Evolutionary conservation across 371 early-diverging fungal genomes (phyloP).

Genomic region (Mucor indicus): DNA sequence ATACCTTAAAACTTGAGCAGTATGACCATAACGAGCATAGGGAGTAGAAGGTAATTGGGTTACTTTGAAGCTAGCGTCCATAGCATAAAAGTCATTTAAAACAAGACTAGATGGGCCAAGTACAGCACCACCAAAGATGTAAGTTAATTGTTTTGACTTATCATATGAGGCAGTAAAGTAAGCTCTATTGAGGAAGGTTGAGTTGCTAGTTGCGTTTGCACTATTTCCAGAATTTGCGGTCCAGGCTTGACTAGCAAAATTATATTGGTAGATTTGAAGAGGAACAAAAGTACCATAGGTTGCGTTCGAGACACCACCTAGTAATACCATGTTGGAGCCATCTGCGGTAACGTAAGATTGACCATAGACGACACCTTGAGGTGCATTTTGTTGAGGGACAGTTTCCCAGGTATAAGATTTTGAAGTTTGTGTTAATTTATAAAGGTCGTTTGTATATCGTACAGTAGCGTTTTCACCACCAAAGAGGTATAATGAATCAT

Average conservation of each 20-base stretch:
- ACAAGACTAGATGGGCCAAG: slow-evolving; percentile 10
- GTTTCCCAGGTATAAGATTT: slow-evolving; percentile 16
- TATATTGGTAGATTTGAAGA: slow-evolving; percentile 16
- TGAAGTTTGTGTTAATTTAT: slow-evolving; percentile 20
- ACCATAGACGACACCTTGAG: slow-evolving; percentile 12
- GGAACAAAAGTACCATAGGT: slow-evolving; percentile 2
- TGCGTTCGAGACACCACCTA: slow-evolving; percentile 20
- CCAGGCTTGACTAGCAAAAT: slow-evolving; percentile 20
- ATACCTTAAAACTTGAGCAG: slow-evolving; percentile 38
- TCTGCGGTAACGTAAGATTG: slow-evolving; percentile 19
- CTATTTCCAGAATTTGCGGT: slow-evolving; percentile 7
- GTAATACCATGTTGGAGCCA: slow-evolving; percentile 13
- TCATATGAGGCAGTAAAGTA: slow-evolving; percentile 20
- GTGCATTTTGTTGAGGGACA: slow-evolving; percentile 21
- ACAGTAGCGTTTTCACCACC: slow-evolving; percentile 28
- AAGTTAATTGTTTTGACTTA: slow-evolving; percentile 14
- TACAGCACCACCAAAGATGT: slow-evolving; percentile 35
- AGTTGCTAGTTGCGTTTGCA: slow-evolving; percentile 1
- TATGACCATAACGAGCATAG: slow-evolving; percentile 34
- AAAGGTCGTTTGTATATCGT: slow-evolving; percentile 22
- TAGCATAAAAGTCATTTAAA: slow-evolving; percentile 27
- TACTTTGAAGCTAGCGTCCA: slow-evolving; percentile 20
- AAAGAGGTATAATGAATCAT: slow-evolving; percentile 20
- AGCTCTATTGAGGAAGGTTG: slow-evolving; percentile 17
- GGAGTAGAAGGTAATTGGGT: slow-evolving; percentile 16